Conservation (phyloP, 2,329 filamentous ascomycete genomes). For the Colletotrichum nymphaeae region DNA sequence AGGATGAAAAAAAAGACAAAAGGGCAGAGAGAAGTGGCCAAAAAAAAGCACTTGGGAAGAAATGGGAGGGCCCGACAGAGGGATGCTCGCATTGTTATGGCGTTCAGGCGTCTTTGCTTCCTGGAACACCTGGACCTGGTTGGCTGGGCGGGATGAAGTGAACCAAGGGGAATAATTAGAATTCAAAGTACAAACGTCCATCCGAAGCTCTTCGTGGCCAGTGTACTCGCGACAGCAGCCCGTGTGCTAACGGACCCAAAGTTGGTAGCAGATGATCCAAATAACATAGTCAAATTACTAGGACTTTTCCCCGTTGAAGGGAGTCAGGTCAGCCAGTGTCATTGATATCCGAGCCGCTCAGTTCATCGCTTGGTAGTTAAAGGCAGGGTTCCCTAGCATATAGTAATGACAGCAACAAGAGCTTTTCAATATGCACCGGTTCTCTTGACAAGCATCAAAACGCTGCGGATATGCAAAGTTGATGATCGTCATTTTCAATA, state of each 20-base stretch:
- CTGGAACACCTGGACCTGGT: conserved; percentile 37
- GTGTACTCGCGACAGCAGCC: background rate
- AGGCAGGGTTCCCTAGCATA: background rate
- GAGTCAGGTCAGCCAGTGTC: background rate
- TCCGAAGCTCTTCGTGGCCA: conserved; percentile 1
- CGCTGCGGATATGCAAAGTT: background rate
- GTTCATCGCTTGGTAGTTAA: background rate
- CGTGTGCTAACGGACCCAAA: background rate
- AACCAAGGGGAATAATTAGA: conserved; percentile 34
- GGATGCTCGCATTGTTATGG: conserved; percentile 36
- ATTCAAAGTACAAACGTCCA: conserved; percentile 32
- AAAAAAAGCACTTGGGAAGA: conserved; percentile 6
- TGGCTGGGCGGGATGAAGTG: conserved; percentile 34
- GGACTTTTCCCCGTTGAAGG: background rate
- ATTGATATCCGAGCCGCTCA: background rate
- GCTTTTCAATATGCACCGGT: background rate
- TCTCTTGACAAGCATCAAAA: too few relatives aligned
- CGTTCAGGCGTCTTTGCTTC: conserved; percentile 37
- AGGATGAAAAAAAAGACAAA: background rate
- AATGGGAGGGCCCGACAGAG: conserved; percentile 20
- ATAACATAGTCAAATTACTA: background rate
- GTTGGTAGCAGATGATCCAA: background rate
- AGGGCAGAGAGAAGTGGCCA: background rate
- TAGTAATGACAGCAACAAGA: background rate
- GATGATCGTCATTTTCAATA: background rate